Evolutionary conservation across 2,329 filamentous ascomycete species (phyloP).

Genomic region (Penicillium hordei): DNA sequence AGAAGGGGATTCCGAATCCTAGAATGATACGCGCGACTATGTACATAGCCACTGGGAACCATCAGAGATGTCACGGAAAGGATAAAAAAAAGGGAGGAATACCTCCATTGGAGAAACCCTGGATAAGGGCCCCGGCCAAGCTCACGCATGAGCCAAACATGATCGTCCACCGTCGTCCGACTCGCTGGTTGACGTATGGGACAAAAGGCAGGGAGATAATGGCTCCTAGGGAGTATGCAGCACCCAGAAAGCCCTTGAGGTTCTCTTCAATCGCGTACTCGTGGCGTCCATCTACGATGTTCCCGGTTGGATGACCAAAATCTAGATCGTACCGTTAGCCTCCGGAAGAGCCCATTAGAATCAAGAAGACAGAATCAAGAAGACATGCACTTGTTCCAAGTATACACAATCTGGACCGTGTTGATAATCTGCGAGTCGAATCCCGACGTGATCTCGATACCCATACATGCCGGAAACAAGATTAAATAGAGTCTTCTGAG

Average conservation of each 20-base stretch:
- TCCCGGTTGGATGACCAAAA: conserved; percentile 25
- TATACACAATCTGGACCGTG: conserved; percentile 42
- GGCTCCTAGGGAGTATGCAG: conserved; percentile 61
- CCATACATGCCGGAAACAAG: conserved; percentile 61
- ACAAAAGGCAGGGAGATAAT: conserved; percentile 60
- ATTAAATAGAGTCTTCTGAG: conserved; percentile 57
- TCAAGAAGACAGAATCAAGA: background rate
- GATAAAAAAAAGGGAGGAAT: conserved; percentile 15
- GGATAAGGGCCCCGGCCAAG: conserved; percentile 57
- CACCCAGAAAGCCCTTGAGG: conserved; percentile 54
- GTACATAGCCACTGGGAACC: conserved; percentile 55
- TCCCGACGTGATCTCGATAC: conserved; percentile 62
- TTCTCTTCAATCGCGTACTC: conserved; percentile 23
- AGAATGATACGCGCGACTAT: conserved; percentile 60
- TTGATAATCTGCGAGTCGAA: conserved; percentile 57
- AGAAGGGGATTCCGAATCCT: conserved; percentile 62
- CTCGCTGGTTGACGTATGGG: conserved; percentile 54
- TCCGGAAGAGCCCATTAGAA: background rate
- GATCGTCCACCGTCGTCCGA: conserved; percentile 60
- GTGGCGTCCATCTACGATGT: conserved; percentile 15
- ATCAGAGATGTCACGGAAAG: background rate
- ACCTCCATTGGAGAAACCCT: conserved; percentile 54
- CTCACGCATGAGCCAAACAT: conserved; percentile 56
- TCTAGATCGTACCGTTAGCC: conserved; percentile 16
- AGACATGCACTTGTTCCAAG: conserved; percentile 41